A percentile compares a stretch with the other conserved stretches of the same genome.
Evolutionary conservation across 495 filamentous ascomycete genomes (phyloP).

Genomic region (Podospora didyma): DNA sequence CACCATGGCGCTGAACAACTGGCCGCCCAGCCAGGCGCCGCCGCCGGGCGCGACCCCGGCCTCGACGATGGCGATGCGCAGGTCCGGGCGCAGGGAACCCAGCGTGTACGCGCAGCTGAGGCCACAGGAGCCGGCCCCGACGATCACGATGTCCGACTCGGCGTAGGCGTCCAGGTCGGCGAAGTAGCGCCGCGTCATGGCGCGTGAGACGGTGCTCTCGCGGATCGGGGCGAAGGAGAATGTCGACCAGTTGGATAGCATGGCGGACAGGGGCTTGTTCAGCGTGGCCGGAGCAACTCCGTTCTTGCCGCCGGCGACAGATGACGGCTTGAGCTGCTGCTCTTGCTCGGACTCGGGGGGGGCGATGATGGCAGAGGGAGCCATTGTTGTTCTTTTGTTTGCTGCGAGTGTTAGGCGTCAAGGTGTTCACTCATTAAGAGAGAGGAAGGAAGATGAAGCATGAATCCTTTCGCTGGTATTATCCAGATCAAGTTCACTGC

Average conservation of each 20-base stretch:
- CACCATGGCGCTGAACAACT: conserved; percentile 90
- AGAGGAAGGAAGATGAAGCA: conserved; percentile 53
- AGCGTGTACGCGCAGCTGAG: conserved; percentile 80
- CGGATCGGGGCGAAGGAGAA: conserved; percentile 84
- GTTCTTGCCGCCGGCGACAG: not conserved
- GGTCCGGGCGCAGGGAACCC: conserved; percentile 76
- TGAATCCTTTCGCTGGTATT: conserved; percentile 98
- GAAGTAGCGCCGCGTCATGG: conserved; percentile 91
- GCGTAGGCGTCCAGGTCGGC: conserved; percentile 82
- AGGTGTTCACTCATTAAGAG: conserved; percentile 13
- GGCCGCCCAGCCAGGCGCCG: conserved; percentile 88
- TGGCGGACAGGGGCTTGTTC: conserved; percentile 55
- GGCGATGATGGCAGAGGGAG: conserved; percentile 58
- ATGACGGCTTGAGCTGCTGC: too few species aligned
- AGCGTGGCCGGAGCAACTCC: conserved; percentile 24
- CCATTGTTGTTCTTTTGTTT: conserved; percentile 53
- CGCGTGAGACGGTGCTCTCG: conserved; percentile 84
- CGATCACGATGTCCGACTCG: conserved; percentile 87
- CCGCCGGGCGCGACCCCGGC: conserved; percentile 81
- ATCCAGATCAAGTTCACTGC: conserved; percentile 96
- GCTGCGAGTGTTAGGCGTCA: conserved; percentile 35
- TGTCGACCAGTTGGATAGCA: conserved; percentile 65
- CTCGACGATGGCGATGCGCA: conserved; percentile 90
- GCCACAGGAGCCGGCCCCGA: conserved; percentile 85
- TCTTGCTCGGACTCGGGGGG: not conserved